These are phyloP conservation scores for Mortierella polycephala DNA, from an alignment of 371 early-diverging fungal species.

Conservation along the genomic window DNA sequence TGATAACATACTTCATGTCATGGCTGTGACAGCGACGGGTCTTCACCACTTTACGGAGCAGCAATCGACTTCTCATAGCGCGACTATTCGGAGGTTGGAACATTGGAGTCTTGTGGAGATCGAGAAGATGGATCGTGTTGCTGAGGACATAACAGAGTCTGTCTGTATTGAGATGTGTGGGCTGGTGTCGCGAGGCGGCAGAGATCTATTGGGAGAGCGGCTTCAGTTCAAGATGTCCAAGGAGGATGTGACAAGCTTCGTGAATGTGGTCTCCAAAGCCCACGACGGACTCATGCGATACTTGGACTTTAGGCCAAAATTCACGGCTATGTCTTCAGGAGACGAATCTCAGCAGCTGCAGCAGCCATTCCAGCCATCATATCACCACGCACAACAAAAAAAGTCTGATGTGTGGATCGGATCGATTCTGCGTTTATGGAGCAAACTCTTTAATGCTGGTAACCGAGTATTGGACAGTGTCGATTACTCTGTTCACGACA, in stretches of 20 bases:
- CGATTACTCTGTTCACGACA: constrained; percentile 9
- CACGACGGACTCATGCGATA: constrained; percentile 23
- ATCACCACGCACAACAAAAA: neutral
- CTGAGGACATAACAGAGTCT: neutral
- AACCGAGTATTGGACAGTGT: constrained; percentile 4
- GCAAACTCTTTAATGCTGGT: constrained; percentile 20
- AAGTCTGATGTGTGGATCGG: constrained; percentile 28
- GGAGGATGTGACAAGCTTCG: constrained; percentile 12
- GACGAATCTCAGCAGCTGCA: neutral
- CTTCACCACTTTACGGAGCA: constrained; percentile 31
- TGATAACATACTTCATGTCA: constrained; percentile 21
- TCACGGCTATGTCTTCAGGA: neutral
- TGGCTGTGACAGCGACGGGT: constrained; percentile 36
- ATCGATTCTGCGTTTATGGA: constrained; percentile 21
- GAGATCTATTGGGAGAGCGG: constrained; percentile 19
- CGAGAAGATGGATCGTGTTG: constrained; percentile 7
- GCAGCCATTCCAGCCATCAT: neutral
- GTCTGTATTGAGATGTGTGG: constrained; percentile 34
- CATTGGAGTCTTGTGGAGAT: constrained; percentile 51
- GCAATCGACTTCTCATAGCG: neutral
- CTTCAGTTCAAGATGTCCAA: constrained; percentile 13
- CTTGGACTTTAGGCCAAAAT: constrained; percentile 21
- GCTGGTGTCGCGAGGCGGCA: constrained; percentile 22
- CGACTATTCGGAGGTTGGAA: constrained; percentile 15
- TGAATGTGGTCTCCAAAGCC: constrained; percentile 4